Base-by-base conservation (phyloP, 2,329 filamentous ascomycete genomes). In the Metarhizium humberi region DNA sequence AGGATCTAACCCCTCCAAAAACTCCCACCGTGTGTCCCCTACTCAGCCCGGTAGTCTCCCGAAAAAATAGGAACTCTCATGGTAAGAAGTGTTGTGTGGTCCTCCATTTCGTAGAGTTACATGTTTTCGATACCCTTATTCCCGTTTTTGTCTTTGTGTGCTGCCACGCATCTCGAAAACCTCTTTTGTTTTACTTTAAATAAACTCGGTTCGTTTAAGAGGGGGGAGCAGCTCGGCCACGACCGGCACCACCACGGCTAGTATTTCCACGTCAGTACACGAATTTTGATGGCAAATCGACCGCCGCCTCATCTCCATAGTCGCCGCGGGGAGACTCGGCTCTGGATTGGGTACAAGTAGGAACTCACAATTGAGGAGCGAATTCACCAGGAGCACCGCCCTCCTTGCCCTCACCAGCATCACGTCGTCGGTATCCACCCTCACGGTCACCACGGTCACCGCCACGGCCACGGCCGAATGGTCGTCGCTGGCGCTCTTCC, bases 361-460 rank as follows among this genome's bases (percentile, higher is more conserved):
- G 58, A 67, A 76, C 82, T 84, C 77, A 87, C 86, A 96, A 96
- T 75, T 87, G 85, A 73, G 91, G 91, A 78, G 87, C 86, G 76
- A 94, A 96, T 77, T 91, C 89, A 78, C 89, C 88, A 71, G 90
- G 88, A 73, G 90, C 89, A 81, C 86, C 89, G 70, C 90, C 90
- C 80, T 95, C 90, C 85, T 95, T 95, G 75, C 86, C 82, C 75
- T 87, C 86, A 71, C 85, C 87, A 77, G 84, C 86, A 71, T 95
- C 90, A 72, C 92, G 88, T 77, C 92, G 86, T 77, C 92, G 83
- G 85, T 96, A 96, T 73, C 88, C 89, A 74, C 92, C 92, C 77
- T 91, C 86, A 69, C 88, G 87, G 76, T 89, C 87, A 67, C 88
- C 88, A 78, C 88, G 86, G 71, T 79, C 82, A 32, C 56, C 56